These are phyloP conservation scores for Aureobasidium uvarum DNA, from an alignment of 2,329 filamentous ascomycete species.

Conservation along the genomic window DNA sequence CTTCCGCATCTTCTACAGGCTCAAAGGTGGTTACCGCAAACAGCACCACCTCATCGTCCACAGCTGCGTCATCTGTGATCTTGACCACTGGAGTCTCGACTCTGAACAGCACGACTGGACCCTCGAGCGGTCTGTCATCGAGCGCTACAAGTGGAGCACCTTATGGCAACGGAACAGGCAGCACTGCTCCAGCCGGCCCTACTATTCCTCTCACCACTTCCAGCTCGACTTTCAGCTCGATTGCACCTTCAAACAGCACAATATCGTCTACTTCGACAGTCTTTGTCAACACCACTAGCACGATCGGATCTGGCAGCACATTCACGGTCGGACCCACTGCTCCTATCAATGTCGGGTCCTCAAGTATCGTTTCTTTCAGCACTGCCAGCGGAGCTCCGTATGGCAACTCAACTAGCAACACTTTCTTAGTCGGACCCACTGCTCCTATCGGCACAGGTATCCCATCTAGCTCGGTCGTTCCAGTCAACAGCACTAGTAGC, in stretches of 20 bases:
- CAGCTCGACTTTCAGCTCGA: not conserved
- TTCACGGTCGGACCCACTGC: not conserved
- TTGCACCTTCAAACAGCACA: not conserved
- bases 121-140: not conserved
- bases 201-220: not conserved
- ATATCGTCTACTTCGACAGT: not conserved
- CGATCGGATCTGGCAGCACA: not conserved
- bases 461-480: not conserved
- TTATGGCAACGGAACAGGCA: slow-evolving; percentile 8
- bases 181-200: not conserved
- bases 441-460: not conserved
- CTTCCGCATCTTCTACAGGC: not conserved
- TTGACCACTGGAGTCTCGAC: not conserved
- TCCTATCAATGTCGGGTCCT: slow-evolving; percentile 3
- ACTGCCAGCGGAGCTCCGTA: not conserved
- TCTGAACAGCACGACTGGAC: not conserved
- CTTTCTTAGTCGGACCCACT: not conserved
- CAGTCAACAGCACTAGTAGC: not conserved
- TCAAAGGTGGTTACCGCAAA: not conserved
- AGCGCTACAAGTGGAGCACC: slow-evolving; percentile 4
- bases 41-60: not conserved
- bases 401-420: slow-evolving; percentile 1
- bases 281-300: not conserved
- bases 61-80: not conserved
- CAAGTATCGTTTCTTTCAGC: not conserved